Evolutionary conservation across 2,329 filamentous ascomycete genomes (phyloP).

Genomic region (Verticillium isaacii): DNA sequence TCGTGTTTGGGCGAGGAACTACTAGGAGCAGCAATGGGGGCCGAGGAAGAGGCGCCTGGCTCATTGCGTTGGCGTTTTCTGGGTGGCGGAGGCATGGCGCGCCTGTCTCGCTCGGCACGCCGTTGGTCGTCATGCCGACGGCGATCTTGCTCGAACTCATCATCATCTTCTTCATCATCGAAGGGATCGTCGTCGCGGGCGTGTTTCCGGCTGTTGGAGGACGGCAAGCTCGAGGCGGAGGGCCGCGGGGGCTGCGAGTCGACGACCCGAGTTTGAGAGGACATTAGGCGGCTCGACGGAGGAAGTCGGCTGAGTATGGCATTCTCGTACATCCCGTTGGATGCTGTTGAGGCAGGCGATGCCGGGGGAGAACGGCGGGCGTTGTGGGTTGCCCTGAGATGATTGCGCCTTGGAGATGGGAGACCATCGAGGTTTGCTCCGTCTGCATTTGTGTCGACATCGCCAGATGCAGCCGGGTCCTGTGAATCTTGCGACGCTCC

Average conservation of each 20-base stretch:
- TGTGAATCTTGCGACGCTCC: background rate
- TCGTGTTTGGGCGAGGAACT: constrained; percentile 3
- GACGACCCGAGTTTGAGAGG: background rate
- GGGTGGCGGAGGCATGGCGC: constrained; percentile 12
- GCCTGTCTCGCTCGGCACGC: constrained; percentile 17
- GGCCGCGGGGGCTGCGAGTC: background rate
- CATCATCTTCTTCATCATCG: constrained; percentile 12
- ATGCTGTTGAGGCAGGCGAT: background rate
- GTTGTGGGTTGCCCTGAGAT: background rate
- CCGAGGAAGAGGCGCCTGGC: background rate
- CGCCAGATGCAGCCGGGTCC: background rate
- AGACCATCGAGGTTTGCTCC: background rate
- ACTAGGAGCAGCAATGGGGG: constrained; percentile 1
- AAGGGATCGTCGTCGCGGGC: constrained; percentile 8
- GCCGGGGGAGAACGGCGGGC: background rate
- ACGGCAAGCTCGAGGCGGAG: constrained; percentile 1
- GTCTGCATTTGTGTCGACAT: background rate
- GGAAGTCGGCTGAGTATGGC: background rate
- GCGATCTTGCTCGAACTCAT: constrained; percentile 16
- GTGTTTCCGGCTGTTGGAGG: constrained; percentile 7
- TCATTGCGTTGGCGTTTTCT: constrained; percentile 2
- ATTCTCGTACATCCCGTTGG: background rate
- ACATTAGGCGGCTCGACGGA: background rate
- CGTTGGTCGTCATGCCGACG: constrained; percentile 14
- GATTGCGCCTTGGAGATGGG: background rate